These are phyloP conservation scores for Phytophthora cajani DNA, from an alignment of 352 stramenopile species.

Conservation along the genomic window DNA sequence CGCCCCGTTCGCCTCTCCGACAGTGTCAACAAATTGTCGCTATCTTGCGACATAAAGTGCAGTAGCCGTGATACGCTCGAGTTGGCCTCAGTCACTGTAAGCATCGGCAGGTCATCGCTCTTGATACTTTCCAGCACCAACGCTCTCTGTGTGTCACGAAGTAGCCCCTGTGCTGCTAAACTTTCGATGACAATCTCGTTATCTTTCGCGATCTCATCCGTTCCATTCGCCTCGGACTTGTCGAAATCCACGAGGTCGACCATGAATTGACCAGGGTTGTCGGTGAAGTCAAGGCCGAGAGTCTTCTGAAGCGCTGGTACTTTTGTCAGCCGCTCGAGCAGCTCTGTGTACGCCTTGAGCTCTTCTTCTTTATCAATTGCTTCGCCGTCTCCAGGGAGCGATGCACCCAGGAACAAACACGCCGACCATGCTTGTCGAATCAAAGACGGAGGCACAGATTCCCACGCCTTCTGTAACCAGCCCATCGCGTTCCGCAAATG, in stretches of 20 bases:
- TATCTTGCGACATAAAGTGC: slow-evolving; percentile 55
- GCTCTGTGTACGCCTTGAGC: slow-evolving; percentile 30
- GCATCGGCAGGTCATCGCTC: slow-evolving; percentile 41
- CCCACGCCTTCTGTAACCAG: slow-evolving; percentile 59
- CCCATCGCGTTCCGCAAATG: slow-evolving; percentile 52
- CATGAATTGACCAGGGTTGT: slow-evolving; percentile 36
- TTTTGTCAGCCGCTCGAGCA: slow-evolving; percentile 33
- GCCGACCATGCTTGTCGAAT: slow-evolving; percentile 55
- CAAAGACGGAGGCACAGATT: slow-evolving; percentile 26
- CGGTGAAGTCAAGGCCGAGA: slow-evolving; percentile 45
- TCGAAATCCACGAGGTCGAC: slow-evolving; percentile 55
- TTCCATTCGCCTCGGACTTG: slow-evolving; percentile 34
- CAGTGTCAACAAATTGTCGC: slow-evolving; percentile 37
- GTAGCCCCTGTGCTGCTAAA: slow-evolving; percentile 56
- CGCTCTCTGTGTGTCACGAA: slow-evolving; percentile 47
- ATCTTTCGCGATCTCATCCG: slow-evolving; percentile 52
- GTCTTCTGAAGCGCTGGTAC: slow-evolving; percentile 33
- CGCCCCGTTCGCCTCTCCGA: slow-evolving; percentile 53
- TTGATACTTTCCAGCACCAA: slow-evolving; percentile 38
- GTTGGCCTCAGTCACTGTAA: slow-evolving; percentile 46
- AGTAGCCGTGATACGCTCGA: slow-evolving; percentile 48
- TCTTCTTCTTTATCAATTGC: slow-evolving; percentile 26
- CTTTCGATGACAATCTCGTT: slow-evolving; percentile 73
- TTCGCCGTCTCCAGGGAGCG: slow-evolving; percentile 38
- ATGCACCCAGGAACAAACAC: slow-evolving; percentile 43